Conservation (phyloP, 441 rosid genomes). For the Aquilaria agallochum region DNA sequence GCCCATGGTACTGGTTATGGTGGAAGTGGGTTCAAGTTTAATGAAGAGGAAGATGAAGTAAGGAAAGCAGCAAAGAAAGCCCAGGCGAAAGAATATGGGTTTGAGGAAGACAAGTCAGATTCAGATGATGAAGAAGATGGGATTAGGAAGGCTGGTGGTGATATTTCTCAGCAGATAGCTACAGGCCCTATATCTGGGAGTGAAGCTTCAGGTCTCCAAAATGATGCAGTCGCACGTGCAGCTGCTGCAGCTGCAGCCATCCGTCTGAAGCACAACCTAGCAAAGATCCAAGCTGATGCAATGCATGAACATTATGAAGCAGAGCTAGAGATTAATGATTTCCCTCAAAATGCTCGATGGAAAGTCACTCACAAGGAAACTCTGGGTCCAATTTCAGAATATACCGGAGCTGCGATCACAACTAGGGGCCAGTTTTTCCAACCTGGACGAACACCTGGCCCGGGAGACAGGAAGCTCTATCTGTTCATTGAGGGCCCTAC, state of each 20-base stretch:
- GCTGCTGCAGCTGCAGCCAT: constrained; percentile 92
- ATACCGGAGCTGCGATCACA: constrained; percentile 98
- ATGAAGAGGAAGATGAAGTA: constrained; percentile 95
- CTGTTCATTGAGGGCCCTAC: constrained; percentile 88
- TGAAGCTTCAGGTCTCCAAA: constrained; percentile 38
- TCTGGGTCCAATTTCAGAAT: constrained; percentile 87
- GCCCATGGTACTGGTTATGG: constrained; percentile 97
- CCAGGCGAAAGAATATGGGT: constrained; percentile 95
- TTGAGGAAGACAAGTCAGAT: constrained; percentile 92
- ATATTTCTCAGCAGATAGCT: constrained; percentile 72
- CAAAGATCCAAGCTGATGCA: constrained; percentile 92
- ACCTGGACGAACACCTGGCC: constrained; percentile 54
- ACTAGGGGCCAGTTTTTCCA: constrained; percentile 81
- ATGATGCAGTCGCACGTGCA: constrained; percentile 78
- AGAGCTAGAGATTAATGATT: constrained; percentile 90
- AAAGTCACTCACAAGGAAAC: constrained; percentile 98
- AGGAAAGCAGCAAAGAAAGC: constrained; percentile 95
- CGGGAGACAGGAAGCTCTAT: constrained; percentile 90
- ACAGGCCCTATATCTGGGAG: constrained; percentile 59
- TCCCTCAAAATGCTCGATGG: constrained; percentile 97
- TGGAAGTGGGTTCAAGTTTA: constrained; percentile 95
- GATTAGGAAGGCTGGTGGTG: constrained; percentile 88
- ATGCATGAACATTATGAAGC: constrained; percentile 97
- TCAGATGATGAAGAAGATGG: constrained; percentile 94
- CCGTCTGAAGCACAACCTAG: constrained; percentile 82